Evolutionary conservation across 1,139 yeast genomes (phyloP), one percentile per base, ranked within the genome.

Genomic region (Yamadazyma jaroonii): DNA sequence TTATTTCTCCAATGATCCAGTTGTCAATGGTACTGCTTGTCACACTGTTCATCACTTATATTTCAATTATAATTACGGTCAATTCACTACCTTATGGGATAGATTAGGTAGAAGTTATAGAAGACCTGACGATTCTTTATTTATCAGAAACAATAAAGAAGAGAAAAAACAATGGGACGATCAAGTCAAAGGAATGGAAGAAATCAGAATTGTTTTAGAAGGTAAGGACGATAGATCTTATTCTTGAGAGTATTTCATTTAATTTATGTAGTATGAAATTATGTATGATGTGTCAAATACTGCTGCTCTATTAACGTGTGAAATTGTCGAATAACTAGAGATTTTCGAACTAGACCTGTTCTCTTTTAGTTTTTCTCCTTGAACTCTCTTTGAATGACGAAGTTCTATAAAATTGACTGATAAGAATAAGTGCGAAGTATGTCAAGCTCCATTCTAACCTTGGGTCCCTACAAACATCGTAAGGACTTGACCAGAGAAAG

Each of bases 81-180:
- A 92, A 67, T 92, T 92, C 70, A 90, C 97, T 37, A 92, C 98
- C 6, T 71, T 92, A 49, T 92, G 97, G 97, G 98, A 92, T 61
- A 82, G 98, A 64, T 67, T 92, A 39, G 97, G 98, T 39, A 84
- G 89, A 32, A 81, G 96, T 28, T 90, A 92, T 67, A 84, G 97
- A 65, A 77, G 81, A 51, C 98, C 98, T 5, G 97, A 92, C 57
- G 79, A 75, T 55, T 85, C 87, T 48, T 72, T 90, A 50, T 94
- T 89, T 59, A 87, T 80, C 53, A 82, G 77, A 56, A 78, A 78
- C 58, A 73, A 70, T 57, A 59, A 52, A 29, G 60, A 56, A 17
- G 81, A 80, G 44, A 65, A 72, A 52, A 66, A 69, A 46, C 72
- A 82, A 30, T 84, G 95, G 94, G 76, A 72, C 36, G 72, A 77